Percentiles rank a stretch among this genome's conserved stretches.
Evolutionary conservation across 768 basidiomycete species (phyloP).

Genomic region (Amylocystis lapponica): DNA sequence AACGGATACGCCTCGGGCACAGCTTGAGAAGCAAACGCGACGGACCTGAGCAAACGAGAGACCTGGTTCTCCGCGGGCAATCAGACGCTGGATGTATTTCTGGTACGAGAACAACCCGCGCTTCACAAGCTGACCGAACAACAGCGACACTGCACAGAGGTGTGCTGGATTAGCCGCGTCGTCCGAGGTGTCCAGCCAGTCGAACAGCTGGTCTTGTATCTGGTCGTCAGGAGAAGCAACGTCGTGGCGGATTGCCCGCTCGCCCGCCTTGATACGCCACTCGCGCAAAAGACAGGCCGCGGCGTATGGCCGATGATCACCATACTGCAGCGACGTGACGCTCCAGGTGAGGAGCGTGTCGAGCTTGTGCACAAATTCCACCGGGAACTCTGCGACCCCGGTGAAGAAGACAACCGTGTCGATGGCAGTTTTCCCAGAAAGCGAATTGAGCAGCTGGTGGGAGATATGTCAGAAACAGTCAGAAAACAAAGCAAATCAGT

Average conservation of each 20-base stretch:
- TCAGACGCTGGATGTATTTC: constrained; percentile 71
- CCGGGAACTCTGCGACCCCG: constrained; percentile 30
- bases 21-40: neutral
- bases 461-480: neutral
- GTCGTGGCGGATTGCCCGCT: constrained; percentile 59
- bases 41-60: constrained; percentile 50
- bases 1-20: no score
- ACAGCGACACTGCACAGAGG: constrained; percentile 52
- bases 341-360: constrained; percentile 76
- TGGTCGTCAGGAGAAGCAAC: constrained; percentile 53
- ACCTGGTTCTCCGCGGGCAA: constrained; percentile 69
- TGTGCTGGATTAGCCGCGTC: constrained; percentile 52
- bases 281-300: constrained; percentile 61
- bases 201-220: constrained; percentile 72
- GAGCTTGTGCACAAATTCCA: constrained; percentile 59
- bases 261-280: constrained; percentile 56
- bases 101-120: constrained; percentile 69
- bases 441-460: constrained; percentile 67
- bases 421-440: constrained; percentile 61
- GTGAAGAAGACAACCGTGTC: constrained; percentile 53
- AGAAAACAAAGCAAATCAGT: no score
- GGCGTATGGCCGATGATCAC: constrained; percentile 74
- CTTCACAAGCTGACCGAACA: constrained; percentile 70
- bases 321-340: constrained; percentile 75
- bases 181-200: constrained; percentile 71